phyloP scores from a whole-genome alignment of 73 alveolate genomes.

The Symbiodinium natans region DNA sequence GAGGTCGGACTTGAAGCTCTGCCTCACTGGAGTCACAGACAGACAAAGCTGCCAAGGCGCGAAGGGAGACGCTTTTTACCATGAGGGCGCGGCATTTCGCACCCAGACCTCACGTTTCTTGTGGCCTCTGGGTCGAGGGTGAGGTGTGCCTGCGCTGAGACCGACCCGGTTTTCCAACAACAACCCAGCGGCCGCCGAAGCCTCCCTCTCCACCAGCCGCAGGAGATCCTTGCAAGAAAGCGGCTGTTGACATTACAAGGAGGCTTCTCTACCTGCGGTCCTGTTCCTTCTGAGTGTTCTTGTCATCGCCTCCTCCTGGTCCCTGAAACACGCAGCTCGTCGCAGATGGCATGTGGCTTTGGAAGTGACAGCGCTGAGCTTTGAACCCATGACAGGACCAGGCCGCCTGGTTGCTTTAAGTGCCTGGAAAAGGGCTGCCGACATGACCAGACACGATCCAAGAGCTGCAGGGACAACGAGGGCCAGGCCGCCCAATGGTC shows the following conservation, averaged over 20 bases:
- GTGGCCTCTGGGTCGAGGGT: neutral
- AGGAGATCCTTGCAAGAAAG: neutral
- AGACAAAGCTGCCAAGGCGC: too few species aligned
- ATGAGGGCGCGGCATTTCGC: neutral
- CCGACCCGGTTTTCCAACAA: neutral
- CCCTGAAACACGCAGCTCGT: neutral
- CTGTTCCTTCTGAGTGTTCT: neutral
- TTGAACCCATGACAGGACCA: neutral
- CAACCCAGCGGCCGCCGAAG: neutral
- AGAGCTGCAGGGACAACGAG: neutral
- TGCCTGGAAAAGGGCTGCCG: neutral
- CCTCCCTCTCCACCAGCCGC: neutral
- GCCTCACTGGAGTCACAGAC: neutral
- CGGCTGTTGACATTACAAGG: too few species aligned
- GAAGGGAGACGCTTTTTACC: neutral
- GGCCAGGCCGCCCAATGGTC: neutral
- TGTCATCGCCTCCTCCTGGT: neutral
- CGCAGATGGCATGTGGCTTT: too few species aligned
- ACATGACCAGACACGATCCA: neutral
- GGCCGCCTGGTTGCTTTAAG: neutral
- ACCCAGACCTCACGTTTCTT: neutral
- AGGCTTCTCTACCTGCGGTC: too few species aligned
- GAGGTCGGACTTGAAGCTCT: neutral
- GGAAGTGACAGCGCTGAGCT: neutral
- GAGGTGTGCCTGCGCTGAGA: neutral